Percentiles rank a stretch among this genome's conserved stretches.
These are phyloP conservation scores for Tylopilus sp. DNA, from an alignment of 1,284 basidiomycete genomes.

Conservation along the genomic window DNA sequence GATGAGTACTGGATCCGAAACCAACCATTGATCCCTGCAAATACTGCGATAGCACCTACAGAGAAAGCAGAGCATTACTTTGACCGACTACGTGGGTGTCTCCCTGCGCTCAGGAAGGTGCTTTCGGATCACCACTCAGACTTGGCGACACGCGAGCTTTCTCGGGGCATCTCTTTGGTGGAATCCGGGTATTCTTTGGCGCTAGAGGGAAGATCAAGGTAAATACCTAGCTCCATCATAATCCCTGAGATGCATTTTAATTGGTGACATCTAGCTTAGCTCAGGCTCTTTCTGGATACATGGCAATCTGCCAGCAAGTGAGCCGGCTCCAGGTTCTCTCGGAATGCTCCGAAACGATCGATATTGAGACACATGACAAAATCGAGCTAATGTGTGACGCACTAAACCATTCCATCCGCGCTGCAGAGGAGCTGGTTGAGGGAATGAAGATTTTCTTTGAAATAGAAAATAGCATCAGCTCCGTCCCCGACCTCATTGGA, in stretches of 20 bases:
- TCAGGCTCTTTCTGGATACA: constrained; percentile 21
- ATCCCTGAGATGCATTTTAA: constrained; percentile 1
- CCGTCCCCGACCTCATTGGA: constrained; percentile 31
- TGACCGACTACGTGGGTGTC: constrained; percentile 60
- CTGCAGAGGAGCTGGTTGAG: constrained; percentile 41
- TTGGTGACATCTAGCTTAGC: constrained; percentile 37
- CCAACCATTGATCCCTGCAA: constrained; percentile 44
- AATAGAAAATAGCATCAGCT: constrained; percentile 29
- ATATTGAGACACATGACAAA: constrained; percentile 11
- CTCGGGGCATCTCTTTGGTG: constrained; percentile 73
- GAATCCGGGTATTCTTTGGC: constrained; percentile 76
- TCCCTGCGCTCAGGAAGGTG: constrained; percentile 67
- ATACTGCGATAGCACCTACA: constrained; percentile 19
- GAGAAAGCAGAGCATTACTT: constrained; percentile 67
- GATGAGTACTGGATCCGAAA: constrained; percentile 67
- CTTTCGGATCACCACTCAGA: constrained; percentile 77
- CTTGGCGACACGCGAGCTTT: constrained; percentile 80
- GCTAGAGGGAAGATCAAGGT: constrained; percentile 50
- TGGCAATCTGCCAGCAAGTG: constrained; percentile 13
- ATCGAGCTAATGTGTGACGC: constrained; percentile 31
- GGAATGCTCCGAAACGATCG: constrained; percentile 22
- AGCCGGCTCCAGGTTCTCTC: constrained; percentile 23
- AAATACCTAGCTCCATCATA: constrained; percentile 12
- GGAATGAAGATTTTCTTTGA: constrained; percentile 35
- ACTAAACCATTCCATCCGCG: constrained; percentile 26